Conservation (phyloP, 2,329 filamentous ascomycete genomes). For the Trichoderma sp. region DNA sequence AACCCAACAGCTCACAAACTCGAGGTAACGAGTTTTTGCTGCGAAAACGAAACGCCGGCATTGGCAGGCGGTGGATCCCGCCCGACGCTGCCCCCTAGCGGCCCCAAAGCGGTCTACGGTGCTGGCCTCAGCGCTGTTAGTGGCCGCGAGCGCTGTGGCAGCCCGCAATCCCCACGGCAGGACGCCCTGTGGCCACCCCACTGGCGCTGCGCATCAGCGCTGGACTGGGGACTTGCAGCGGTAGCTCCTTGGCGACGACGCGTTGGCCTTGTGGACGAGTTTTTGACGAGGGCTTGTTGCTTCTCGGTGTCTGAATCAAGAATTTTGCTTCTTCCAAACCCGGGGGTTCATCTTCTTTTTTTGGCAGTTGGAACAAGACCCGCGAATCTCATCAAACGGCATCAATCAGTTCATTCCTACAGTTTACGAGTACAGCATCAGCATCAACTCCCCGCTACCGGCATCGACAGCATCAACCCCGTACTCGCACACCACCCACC, state of each 20-base stretch:
- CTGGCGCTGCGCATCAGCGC: conserved; percentile 5
- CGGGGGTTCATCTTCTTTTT: background rate
- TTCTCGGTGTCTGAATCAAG: background rate
- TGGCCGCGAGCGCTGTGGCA: background rate
- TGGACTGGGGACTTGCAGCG: conserved; percentile 1
- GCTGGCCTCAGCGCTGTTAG: background rate
- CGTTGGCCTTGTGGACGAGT: background rate
- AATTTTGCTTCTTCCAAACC: background rate
- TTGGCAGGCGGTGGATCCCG: background rate
- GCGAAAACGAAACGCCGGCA: background rate
- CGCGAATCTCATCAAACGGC: background rate
- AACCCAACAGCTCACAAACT: background rate
- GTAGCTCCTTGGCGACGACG: conserved; percentile 7
- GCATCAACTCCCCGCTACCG: background rate
- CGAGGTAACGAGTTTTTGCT: background rate
- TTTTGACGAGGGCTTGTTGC: background rate
- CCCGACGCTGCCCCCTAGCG: background rate
- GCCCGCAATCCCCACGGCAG: background rate
- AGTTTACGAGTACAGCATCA: background rate
- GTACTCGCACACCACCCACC: background rate
- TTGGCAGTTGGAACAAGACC: background rate
- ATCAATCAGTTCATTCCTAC: background rate
- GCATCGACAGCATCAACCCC: background rate
- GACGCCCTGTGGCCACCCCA: background rate
- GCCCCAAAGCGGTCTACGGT: background rate